A percentile compares a stretch with the other conserved stretches of the same genome.
Conservation (phyloP, 306 rosid genomes). For the Mucuna pruriens region DNA sequence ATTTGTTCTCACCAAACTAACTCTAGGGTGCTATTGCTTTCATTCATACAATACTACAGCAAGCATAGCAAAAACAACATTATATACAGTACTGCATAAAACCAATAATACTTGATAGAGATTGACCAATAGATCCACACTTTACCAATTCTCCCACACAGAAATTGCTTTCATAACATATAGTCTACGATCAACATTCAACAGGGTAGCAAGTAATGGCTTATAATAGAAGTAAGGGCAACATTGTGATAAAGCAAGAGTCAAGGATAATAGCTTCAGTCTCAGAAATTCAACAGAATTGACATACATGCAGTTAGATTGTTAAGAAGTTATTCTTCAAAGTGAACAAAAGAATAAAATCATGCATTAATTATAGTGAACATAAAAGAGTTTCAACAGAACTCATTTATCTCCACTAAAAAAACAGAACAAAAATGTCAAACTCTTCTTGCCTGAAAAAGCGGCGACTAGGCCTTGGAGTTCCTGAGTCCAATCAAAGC, state of each 20-base stretch:
- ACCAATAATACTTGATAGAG: background rate
- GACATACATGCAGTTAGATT: background rate
- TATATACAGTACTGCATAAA: background rate
- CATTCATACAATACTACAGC: background rate
- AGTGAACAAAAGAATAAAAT: no score
- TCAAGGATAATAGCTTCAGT: background rate
- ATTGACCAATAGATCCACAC: background rate
- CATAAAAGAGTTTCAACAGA: background rate
- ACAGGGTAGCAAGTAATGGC: background rate
- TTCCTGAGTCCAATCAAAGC: constrained; percentile 80
- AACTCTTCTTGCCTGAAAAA: constrained; percentile 80
- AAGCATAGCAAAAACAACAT: background rate
- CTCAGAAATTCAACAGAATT: background rate
- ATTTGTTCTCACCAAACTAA: constrained; percentile 10
- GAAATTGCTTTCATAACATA: constrained; percentile 12
- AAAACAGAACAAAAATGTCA: background rate
- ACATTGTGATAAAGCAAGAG: background rate
- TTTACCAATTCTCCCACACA: background rate
- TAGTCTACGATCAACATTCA: background rate
- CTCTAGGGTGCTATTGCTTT: background rate
- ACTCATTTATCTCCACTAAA: background rate
- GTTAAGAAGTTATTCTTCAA: constrained; percentile 25
- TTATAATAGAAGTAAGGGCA: background rate
- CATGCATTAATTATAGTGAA: no score
- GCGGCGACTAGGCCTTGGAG: constrained; percentile 69